Base-by-base conservation (phyloP, 129 eudicot genomes). In the Lactuca saligna region DNA sequence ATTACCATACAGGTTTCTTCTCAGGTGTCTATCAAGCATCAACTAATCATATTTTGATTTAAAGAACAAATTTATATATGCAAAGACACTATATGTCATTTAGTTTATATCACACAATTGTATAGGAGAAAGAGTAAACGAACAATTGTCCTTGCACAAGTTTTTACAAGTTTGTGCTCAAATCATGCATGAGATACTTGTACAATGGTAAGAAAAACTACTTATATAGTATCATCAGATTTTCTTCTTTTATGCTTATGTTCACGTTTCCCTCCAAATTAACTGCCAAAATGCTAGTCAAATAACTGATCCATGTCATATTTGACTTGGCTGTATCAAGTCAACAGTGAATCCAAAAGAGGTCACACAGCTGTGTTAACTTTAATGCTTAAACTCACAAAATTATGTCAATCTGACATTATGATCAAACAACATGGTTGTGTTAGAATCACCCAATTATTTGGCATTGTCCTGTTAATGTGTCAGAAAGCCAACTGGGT, bases 141-240 rank as follows among this genome's bases (percentile, higher is more conserved):
- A 6, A 2, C 12, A 54, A 54, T 7, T 54, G 57, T 17, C 59
- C 17, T 54, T 17, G 59, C 59, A 59, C n/a, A 12, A 33, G 41
- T 59, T 59, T 32, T 5, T n/a, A 34, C 3, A 8, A 34, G 17
- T 56, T 20, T 3, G 7, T 20, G 20, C 32, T 56, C 35, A 56
- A 60, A 60, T n/a, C 65, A 34, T 60, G n/a, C 29, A 60, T 56
- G 61, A 56, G n/a, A n/a, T n/a, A n/a, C n/a, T n/a, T n/a, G n/a
- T n/a, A n/a, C n/a, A n/a, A n/a, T n/a, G n/a, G n/a, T n/a, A n/a
- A n/a, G 25, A 34, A 60, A 14, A 12, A 46, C n/a, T 46, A 46
- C 51, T 10, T 46, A 42, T 0, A 0, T 20, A 20, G 20, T 20
- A 46, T 3, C 12, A 5, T 12, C 12, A 42, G 13, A 8, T 42